These are phyloP conservation scores for Carex myosuroides DNA, from an alignment of 176 grass and related monocot species.

Conservation along the genomic window DNA sequence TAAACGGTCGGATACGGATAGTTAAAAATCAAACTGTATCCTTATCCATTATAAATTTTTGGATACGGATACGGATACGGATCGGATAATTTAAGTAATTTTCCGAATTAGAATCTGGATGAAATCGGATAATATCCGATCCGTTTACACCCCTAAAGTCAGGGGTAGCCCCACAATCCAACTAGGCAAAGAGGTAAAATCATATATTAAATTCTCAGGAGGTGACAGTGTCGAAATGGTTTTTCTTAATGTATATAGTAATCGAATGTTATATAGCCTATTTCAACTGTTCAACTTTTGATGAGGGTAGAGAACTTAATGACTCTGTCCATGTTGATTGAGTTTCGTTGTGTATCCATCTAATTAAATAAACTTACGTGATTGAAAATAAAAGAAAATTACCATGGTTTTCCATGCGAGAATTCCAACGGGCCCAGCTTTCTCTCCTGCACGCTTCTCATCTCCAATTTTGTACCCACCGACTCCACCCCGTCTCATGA, in stretches of 20 bases:
- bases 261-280: background rate
- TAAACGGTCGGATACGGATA: no score
- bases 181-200: background rate
- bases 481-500: conserved; percentile 57
- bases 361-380: background rate
- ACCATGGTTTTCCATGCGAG: conserved; percentile 97
- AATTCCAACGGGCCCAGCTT: conserved; percentile 69
- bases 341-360: background rate
- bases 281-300: background rate
- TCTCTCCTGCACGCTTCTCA: conserved; percentile 23
- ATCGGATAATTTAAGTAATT: no score
- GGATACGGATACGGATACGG: no score
- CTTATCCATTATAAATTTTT: no score
- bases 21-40: no score
- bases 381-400: conserved; percentile 1
- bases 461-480: conserved; percentile 36
- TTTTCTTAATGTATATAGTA: background rate
- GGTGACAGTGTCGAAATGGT: background rate
- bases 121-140: no score
- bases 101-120: no score
- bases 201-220: background rate
- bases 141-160: no score
- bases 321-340: background rate
- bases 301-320: background rate
- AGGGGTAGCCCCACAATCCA: background rate